A percentile compares a stretch with the other conserved stretches of the same genome.
phyloP scores from a whole-genome alignment of 495 filamentous ascomycete species.

The Aspergillus wentii region DNA sequence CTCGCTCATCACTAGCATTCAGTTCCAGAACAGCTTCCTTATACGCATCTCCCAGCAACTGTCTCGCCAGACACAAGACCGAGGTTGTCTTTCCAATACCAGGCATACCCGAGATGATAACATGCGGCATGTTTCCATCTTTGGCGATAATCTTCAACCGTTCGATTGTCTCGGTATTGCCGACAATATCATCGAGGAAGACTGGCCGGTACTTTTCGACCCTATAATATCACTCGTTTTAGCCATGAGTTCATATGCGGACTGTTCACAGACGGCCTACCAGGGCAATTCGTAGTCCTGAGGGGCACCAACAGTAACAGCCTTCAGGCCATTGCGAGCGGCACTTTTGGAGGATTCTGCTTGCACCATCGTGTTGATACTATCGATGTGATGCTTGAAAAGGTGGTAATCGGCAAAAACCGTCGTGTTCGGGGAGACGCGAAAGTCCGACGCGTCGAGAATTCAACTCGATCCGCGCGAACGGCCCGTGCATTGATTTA shows the following conservation, averaged over 20 bases:
- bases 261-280: slow-evolving; percentile 55
- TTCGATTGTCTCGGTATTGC: slow-evolving; percentile 96
- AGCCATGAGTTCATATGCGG: too few relatives aligned
- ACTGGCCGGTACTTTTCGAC: slow-evolving; percentile 97
- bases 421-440: slow-evolving; percentile 19
- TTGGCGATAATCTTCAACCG: slow-evolving; percentile 97
- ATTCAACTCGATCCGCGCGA: slow-evolving; percentile 9
- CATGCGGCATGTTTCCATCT: slow-evolving; percentile 98
- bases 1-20: slow-evolving; percentile 94
- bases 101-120: slow-evolving; percentile 99
- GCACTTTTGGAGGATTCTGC: slow-evolving; percentile 76
- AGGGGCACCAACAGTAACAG: slow-evolving; percentile 55
- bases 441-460: slow-evolving; percentile 21
- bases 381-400: background rate
- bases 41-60: slow-evolving; percentile 88
- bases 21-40: slow-evolving; percentile 97
- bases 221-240: slow-evolving; percentile 53
- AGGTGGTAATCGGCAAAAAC: background rate
- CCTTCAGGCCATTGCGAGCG: slow-evolving; percentile 59
- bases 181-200: slow-evolving; percentile 93
- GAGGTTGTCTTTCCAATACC: slow-evolving; percentile 99
- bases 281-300: slow-evolving; percentile 87
- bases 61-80: slow-evolving; percentile 86
- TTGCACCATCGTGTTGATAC: slow-evolving; percentile 34
- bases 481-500: too few relatives aligned